Conservation (phyloP, 495 filamentous ascomycete species). For the Friedmanniomyces simplex region DNA sequence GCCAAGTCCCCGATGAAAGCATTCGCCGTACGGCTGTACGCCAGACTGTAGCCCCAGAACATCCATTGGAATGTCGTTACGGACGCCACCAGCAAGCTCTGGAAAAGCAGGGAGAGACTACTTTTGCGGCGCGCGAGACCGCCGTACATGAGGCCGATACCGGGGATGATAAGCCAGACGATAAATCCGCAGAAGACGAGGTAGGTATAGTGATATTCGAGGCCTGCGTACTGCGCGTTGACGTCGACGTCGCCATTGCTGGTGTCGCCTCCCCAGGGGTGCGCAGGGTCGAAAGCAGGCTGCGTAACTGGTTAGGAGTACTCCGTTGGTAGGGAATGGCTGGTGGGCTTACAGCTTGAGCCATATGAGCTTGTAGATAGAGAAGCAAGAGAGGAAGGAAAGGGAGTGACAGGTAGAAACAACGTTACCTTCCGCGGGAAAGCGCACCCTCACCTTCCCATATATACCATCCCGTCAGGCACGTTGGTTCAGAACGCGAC, state of each 20-base stretch:
- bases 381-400: not conserved
- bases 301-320: not conserved
- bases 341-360: not conserved
- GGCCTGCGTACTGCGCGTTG: conserved; percentile 40
- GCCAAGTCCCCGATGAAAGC: conserved; percentile 45
- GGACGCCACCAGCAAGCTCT: conserved; percentile 40
- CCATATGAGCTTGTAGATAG: not conserved
- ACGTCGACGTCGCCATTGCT: conserved; percentile 30
- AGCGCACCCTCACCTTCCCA: not conserved
- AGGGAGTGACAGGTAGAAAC: no score
- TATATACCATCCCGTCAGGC: not conserved
- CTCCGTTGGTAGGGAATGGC: not conserved
- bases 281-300: conserved; percentile 24
- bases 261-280: conserved; percentile 28
- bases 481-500: not conserved
- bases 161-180: conserved; percentile 46
- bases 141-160: conserved; percentile 48
- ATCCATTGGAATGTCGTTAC: conserved; percentile 45
- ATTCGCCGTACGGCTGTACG: conserved; percentile 42
- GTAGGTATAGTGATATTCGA: conserved; percentile 44
- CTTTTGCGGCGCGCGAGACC: conserved; percentile 50
- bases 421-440: not conserved
- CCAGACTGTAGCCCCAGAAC: conserved; percentile 49
- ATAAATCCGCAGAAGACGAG: conserved; percentile 33
- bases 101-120: conserved; percentile 45